phyloP scores from a whole-genome alignment of 768 basidiomycete species.

The Pleurotus ostreatus region DNA sequence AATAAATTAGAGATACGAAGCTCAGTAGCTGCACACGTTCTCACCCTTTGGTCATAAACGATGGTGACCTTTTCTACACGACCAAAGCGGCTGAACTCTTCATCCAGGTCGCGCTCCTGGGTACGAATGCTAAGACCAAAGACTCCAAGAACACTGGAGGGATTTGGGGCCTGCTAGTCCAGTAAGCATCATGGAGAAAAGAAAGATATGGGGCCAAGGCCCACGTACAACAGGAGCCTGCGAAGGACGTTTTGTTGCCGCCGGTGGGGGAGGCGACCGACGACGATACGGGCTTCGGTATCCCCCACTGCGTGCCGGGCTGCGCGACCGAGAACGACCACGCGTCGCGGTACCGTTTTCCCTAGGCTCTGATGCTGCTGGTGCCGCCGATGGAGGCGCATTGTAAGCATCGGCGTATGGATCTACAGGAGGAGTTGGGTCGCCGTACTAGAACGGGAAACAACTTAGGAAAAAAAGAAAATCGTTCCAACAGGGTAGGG shows the following conservation, averaged over 20 bases:
- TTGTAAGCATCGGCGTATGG: constrained; percentile 83
- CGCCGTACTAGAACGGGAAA: constrained; percentile 52
- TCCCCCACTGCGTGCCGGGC: constrained; percentile 50
- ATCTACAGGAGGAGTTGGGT: constrained; percentile 59
- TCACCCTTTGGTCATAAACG: constrained; percentile 93
- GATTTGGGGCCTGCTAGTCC: constrained; percentile 74
- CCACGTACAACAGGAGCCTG: constrained; percentile 72
- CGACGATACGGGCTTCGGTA: constrained; percentile 60
- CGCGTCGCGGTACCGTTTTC: constrained; percentile 48
- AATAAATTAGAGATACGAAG: constrained; percentile 10
- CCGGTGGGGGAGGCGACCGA: constrained; percentile 41
- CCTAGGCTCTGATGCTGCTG: constrained; percentile 38
- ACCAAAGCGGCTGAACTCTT: constrained; percentile 88
- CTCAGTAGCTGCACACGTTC: constrained; percentile 25
- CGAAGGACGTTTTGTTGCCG: constrained; percentile 54
- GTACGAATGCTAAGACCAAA: constrained; percentile 98
- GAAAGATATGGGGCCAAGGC: constrained; percentile 4
- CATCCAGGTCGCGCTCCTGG: constrained; percentile 88
- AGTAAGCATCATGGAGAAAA: constrained; percentile 28
- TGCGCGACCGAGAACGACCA: constrained; percentile 74
- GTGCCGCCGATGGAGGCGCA: constrained; percentile 49
- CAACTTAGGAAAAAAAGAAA: constrained; percentile 10
- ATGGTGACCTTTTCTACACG: constrained; percentile 93
- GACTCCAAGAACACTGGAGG: constrained; percentile 89
- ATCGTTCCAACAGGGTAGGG: constrained; percentile 7